Evolutionary conservation across 345 rosid genomes (phyloP).

Genomic region (Eutrema japonicum): DNA sequence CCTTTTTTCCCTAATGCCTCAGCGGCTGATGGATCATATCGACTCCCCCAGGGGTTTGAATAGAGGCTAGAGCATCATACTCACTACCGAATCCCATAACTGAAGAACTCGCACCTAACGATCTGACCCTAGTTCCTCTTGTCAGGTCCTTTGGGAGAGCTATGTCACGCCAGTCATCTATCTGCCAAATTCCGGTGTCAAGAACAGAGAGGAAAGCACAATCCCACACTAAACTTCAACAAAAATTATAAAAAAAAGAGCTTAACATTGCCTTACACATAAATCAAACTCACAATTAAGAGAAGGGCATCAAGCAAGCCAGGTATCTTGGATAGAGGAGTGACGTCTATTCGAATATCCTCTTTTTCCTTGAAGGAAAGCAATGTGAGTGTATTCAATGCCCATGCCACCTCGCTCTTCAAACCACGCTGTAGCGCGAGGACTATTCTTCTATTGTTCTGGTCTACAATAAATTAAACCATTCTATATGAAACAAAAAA

Average conservation of each 20-base stretch:
- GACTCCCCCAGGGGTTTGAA: constrained; percentile 57
- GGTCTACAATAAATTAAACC: constrained; percentile 49
- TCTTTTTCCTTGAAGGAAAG: constrained; percentile 96
- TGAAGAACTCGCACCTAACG: constrained; percentile 65
- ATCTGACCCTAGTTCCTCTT: constrained; percentile 63
- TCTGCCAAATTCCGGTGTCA: constrained; percentile 50
- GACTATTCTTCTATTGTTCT: constrained; percentile 85
- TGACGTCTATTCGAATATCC: constrained; percentile 78
- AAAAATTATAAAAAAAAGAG: not conserved
- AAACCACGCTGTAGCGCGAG: constrained; percentile 95
- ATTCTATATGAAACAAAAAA: not conserved
- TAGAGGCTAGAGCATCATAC: constrained; percentile 62
- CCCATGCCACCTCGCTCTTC: constrained; percentile 96
- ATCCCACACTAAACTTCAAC: not conserved
- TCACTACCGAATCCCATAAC: constrained; percentile 85
- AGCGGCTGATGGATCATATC: constrained; percentile 29
- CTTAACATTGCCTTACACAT: not conserved
- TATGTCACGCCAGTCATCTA: constrained; percentile 96
- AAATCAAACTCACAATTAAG: constrained; percentile 64
- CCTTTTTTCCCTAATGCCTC: constrained; percentile 56
- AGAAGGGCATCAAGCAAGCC: constrained; percentile 97
- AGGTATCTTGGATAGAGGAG: constrained; percentile 87
- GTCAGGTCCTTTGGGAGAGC: constrained; percentile 69
- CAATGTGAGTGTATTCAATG: constrained; percentile 85
- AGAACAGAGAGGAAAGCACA: not conserved